Base-by-base conservation (phyloP, 441 rosid species). In the Adansonia madagascariensis region DNA sequence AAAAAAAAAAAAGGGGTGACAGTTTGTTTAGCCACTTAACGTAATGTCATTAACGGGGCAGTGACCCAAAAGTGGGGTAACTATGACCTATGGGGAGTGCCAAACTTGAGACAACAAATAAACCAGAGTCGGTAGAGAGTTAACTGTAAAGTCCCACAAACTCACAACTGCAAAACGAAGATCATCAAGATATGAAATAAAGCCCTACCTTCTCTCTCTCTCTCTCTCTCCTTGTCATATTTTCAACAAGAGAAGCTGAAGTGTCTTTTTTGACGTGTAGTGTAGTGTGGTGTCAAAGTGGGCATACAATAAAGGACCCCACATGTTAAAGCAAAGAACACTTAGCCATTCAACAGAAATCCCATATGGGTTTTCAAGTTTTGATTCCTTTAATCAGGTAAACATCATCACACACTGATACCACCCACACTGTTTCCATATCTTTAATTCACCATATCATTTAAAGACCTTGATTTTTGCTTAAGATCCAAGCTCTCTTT, bases 401-500 rank as follows among this genome's bases (percentile, higher is more conserved):
- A 55, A 61, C 47, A 52, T 39, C 46, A 60, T 69, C 41, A 35
- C 41, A 20, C 1, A 17, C 22, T 22, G 27, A 70, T 72, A 39
- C 20, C 53, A 46, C 59, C 53, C 63, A 77, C 17, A 47, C 68
- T 61, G 62, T 68, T 64, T 66, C 67, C 44, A 24, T 1, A 35
- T 4, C 41, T 35, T 35, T 35, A 35, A 35, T 35, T 35, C 41
- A 35, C 41, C 41, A 4, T 35, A 35, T 35, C 41, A 35, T 35
- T 35, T 75, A 52, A 41, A 11, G 67, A 31, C 24, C 59, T 73
- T 67, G 71, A 31, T 80, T 68, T 86, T 86, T 78, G 85, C 83
- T 84, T 88, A 74, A 77, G 84, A 81, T 85, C 85, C 85, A 85
- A 85, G 86, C 31, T 73, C 46, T 39, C 41, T 52, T 73, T 46